Evolutionary conservation across 805 yeast species (phyloP).

Genomic region (Yueomyces sp.): DNA sequence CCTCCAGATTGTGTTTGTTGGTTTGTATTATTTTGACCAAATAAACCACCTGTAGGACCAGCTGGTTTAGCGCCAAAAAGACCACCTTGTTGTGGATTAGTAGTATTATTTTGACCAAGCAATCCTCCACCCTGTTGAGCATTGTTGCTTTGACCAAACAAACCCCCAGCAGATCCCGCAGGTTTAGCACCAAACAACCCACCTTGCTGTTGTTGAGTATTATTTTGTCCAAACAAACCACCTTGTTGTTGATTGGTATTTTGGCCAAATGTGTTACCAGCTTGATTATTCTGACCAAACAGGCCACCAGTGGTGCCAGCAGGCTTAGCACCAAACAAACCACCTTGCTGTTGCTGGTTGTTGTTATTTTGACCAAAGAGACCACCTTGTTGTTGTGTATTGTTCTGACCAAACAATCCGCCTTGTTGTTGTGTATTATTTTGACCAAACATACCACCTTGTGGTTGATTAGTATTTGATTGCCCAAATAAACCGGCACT

Average conservation of each 20-base stretch:
- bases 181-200: neutral
- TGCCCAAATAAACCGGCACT: constrained; percentile 12
- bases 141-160: constrained; percentile 23
- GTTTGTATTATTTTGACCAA: constrained; percentile 6
- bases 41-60: constrained; percentile 8
- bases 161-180: constrained; percentile 21
- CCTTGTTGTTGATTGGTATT: neutral
- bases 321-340: neutral
- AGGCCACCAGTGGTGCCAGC: constrained; percentile 1
- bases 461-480: constrained; percentile 4
- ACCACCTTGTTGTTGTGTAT: constrained; percentile 3
- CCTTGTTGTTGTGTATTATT: constrained; percentile 4
- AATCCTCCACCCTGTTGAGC: constrained; percentile 3
- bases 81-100: constrained; percentile 5
- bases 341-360: constrained; percentile 12
- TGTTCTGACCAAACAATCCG: constrained; percentile 22
- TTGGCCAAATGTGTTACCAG: constrained; percentile 3
- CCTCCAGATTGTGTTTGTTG: constrained; percentile 13
- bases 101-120: constrained; percentile 6
- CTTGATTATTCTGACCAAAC: neutral
- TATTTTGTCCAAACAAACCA: constrained; percentile 24
- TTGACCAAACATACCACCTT: constrained; percentile 22
- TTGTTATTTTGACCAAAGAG: constrained; percentile 20
- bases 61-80: constrained; percentile 10
- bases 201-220: constrained; percentile 5